Base-by-base conservation (phyloP, 805 yeast genomes). In the Candida quercuum region DNA sequence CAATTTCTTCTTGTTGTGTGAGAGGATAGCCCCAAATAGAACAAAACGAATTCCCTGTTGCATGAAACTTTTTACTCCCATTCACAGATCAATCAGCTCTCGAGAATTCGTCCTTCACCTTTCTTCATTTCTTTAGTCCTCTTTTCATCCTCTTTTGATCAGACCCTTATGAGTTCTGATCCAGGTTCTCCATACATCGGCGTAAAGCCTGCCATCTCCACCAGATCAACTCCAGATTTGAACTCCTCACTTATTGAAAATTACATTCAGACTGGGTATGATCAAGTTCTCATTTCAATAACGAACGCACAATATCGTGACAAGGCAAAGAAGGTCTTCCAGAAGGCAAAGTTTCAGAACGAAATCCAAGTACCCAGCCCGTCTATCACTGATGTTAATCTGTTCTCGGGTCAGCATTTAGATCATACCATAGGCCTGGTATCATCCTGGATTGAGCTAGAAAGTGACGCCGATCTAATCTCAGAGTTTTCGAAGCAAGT, bases 401-500 rank as follows among this genome's bases (percentile, higher is more conserved):
- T 72, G 5, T 51, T 63, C 9, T 63, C 70, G 1, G 76, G 74
- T 1, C 44, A 54, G 0, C 73, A 72, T 48, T 54, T 66, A 3
- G 37, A 49, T 2, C 56, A 59, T 44, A 57, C 75, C 7, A 69
- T 81, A 18, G 86, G 85, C 0, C 48, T 80, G 22, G 55, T 80
- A 3, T 72, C 86, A 0, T 75, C 83, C 3, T 81, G 87, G 86
- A 63, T 79, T n/a, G 86, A 80, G 48, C 56, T 80, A 28, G 86
- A 80, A 45, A 70, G 78, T 22, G 59, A 61, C 9, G 75, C 78
- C 52, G 54, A 59, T 0, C 43, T 65, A 6, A 63, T 74, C 4
- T 72, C 80, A 22, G 73, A 69, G 42, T 63, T 79, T 35, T 75
- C 82, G 6, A 59, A 60, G 25, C 79, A 79, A 47, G 82, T 79